phyloP scores from a whole-genome alignment of 257 asterid species.

The Solanum medicagineum region DNA sequence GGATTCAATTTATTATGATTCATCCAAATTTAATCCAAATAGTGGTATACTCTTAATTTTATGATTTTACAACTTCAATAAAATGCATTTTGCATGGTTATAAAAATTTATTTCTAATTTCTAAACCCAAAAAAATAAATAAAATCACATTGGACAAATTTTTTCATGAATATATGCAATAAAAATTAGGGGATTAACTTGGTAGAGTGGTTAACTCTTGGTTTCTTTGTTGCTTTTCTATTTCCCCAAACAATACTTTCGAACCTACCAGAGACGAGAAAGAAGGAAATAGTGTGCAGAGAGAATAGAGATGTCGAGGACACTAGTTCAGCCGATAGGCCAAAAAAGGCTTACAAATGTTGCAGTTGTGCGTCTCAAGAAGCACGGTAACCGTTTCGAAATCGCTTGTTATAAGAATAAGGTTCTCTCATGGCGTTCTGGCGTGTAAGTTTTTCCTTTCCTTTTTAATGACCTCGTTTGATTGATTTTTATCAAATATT shows the following conservation, averaged over 20 bases:
- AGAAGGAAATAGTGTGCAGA: not conserved
- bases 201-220: too few species aligned
- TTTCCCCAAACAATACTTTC: not conserved
- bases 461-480: not conserved
- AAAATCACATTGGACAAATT: too few species aligned
- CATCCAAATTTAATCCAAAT: too few species aligned
- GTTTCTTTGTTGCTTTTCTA: too few species aligned
- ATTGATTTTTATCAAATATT: not conserved
- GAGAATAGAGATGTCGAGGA: conserved; percentile 49
- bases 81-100: too few species aligned
- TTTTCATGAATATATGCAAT: too few species aligned
- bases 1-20: too few species aligned
- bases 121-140: too few species aligned
- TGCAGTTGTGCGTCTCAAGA: conserved; percentile 92
- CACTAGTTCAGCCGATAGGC: conserved; percentile 83
- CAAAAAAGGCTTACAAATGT: conserved; percentile 93
- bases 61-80: too few species aligned
- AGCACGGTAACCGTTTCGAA: conserved; percentile 79
- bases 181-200: too few species aligned
- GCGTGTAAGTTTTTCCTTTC: not conserved
- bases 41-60: too few species aligned
- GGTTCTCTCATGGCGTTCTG: conserved; percentile 16
- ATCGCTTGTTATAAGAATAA: conserved; percentile 97
- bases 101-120: too few species aligned
- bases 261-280: not conserved